These are phyloP conservation scores for Glycine soja DNA, from an alignment of 306 rosid genomes.

Conservation along the genomic window DNA sequence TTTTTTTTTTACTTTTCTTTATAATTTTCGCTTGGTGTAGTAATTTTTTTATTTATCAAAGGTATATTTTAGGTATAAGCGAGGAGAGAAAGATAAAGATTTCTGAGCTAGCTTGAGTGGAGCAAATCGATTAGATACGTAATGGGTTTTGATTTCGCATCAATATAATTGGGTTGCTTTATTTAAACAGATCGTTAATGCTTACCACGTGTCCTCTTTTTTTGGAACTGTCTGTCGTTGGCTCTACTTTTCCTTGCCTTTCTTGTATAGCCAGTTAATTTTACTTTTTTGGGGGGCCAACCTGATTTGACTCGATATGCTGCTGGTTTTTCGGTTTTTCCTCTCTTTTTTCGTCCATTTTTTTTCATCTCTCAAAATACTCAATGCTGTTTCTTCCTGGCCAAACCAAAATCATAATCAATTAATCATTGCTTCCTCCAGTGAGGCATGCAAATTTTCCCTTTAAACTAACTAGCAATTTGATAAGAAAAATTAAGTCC, in stretches of 20 bases:
- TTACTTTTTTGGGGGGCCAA: slow-evolving; percentile 46
- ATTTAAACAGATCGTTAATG: slow-evolving; percentile 43
- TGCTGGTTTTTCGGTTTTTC: slow-evolving; percentile 6
- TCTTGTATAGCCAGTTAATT: neutral
- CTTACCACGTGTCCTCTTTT: slow-evolving; percentile 57
- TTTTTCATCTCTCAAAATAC: neutral
- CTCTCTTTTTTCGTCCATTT: slow-evolving; percentile 19
- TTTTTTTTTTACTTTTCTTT: neutral
- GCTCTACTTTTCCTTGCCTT: slow-evolving; percentile 41
- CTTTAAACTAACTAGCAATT: slow-evolving; percentile 14
- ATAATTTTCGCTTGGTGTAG: neutral
- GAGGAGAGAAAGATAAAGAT: slow-evolving; percentile 19
- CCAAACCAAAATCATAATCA: slow-evolving; percentile 37
- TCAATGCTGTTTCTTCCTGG: slow-evolving; percentile 3
- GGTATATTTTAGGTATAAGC: slow-evolving; percentile 31
- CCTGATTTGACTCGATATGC: slow-evolving; percentile 48
- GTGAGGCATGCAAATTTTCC: slow-evolving; percentile 17
- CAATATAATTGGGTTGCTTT: slow-evolving; percentile 7
- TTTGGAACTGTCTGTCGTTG: slow-evolving; percentile 33
- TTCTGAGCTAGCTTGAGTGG: slow-evolving; percentile 43
- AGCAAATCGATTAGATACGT: slow-evolving; percentile 47
- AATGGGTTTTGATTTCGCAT: slow-evolving; percentile 48
- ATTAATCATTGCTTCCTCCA: slow-evolving; percentile 43
- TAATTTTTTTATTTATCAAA: neutral
- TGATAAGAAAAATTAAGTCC: slow-evolving; percentile 19